These are phyloP conservation scores for Aspergillus vadensis DNA, from an alignment of 2,329 filamentous ascomycete species.

Conservation along the genomic window DNA sequence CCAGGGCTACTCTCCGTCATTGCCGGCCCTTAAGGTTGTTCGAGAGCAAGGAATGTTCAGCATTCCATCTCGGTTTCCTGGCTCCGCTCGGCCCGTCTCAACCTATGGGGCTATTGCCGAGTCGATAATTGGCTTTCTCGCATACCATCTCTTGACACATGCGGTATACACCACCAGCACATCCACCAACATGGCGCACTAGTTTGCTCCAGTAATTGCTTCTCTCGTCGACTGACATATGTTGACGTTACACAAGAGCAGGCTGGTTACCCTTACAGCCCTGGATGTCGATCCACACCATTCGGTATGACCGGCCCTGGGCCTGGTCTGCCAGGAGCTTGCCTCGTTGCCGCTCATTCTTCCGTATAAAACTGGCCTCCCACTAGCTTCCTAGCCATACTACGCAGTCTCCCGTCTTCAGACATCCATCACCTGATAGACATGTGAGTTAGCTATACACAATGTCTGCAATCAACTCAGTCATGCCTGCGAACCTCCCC, in stretches of 20 bases:
- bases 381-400: background rate
- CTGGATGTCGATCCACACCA: background rate
- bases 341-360: background rate
- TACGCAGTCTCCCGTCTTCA: too few relatives aligned
- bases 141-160: background rate
- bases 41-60: background rate
- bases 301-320: background rate
- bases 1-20: background rate
- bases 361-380: background rate
- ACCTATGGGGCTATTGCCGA: conserved; percentile 2
- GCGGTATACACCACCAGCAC: background rate
- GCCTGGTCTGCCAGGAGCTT: background rate
- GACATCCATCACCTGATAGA: background rate
- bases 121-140: conserved; percentile 1
- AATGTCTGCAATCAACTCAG: background rate
- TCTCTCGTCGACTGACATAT: background rate
- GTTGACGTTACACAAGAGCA: background rate
- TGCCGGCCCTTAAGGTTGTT: background rate
- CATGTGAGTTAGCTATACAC: background rate
- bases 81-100: background rate
- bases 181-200: background rate
- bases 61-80: background rate
- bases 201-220: background rate
- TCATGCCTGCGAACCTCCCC: conserved; percentile 18
- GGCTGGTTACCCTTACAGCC: background rate